These are phyloP conservation scores for Sporothrix humicola DNA, from an alignment of 2,329 filamentous ascomycete species.

Conservation along the genomic window DNA sequence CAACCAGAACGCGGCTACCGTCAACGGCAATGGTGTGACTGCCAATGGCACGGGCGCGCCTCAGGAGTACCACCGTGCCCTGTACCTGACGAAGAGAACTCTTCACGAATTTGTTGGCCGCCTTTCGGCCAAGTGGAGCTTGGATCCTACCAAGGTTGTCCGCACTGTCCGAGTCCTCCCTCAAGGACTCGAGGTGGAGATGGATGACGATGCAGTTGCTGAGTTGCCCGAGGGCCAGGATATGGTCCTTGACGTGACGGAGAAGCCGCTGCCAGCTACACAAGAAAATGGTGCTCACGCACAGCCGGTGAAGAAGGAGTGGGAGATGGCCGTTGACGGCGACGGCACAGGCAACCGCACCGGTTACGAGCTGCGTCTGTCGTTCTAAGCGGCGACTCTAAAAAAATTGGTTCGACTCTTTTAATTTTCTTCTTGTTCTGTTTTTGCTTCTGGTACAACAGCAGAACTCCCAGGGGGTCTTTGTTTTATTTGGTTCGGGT, in stretches of 20 bases:
- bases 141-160: conserved; percentile 74
- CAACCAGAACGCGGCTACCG: conserved; percentile 43
- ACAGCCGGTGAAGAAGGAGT: conserved; percentile 57
- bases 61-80: conserved; percentile 74
- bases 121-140: conserved; percentile 78
- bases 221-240: conserved; percentile 90
- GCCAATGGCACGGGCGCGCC: not conserved
- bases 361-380: conserved; percentile 55
- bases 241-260: conserved; percentile 74
- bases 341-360: conserved; percentile 42
- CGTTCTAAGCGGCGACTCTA: conserved; percentile 48
- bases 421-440: not conserved
- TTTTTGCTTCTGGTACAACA: not conserved
- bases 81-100: conserved; percentile 82
- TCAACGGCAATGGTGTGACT: not conserved
- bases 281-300: conserved; percentile 39
- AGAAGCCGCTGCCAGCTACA: conserved; percentile 47
- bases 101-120: conserved; percentile 73
- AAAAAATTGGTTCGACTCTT: no score
- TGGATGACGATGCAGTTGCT: conserved; percentile 87
- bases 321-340: conserved; percentile 65
- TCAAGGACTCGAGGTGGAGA: conserved; percentile 78
- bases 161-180: conserved; percentile 75
- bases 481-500: not conserved
- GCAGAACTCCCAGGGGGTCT: not conserved